Evolutionary conservation across 305 asterid species (phyloP), one percentile per base, ranked within the genome.

Genomic region (Plantago coronopus): DNA sequence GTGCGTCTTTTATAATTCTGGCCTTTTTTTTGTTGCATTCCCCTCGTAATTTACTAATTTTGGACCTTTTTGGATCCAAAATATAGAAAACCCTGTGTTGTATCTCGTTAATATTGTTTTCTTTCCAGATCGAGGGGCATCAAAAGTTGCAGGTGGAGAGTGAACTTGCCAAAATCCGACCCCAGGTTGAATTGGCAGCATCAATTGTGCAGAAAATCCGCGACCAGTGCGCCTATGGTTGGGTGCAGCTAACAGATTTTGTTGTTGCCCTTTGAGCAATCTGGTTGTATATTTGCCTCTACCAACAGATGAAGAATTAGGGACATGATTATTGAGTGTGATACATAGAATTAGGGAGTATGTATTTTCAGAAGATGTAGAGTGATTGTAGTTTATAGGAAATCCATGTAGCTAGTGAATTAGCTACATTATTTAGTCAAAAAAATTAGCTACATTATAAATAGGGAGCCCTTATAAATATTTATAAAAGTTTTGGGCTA

Each of bases 221-320:
- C 0, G 89, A 89, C 44, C 77, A 93, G 27, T 87, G 97, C 20
- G 90, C 95, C 23, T 89, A 82, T 59, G 96, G 95, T 4, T 85
- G 99, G 97, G 82, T 94, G 66, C 85, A 87, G 78, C 72, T 93
- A 66, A 66, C 77, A 14, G 81, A 76, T 48, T 69, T 91, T 12
- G 47, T 76, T 5, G 94, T 86, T 27, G 2, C 38, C 7, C 9
- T 31, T 50, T 50, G 57, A 47, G 53, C 23, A 47, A 17, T 17
- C 0, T 17, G n/a, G n/a, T 31, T 47, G 21, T 17, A 17, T 7
- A 5, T 17, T 48, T 48, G 54, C 7, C 15, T 25, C 34, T 10
- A 49, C 17, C 37, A 49, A 27, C 19, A n/a, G 55, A 31, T 3
- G 7, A 10, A 2, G 38, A 27, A 5, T 31, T 31, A 53, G 34